A percentile compares a stretch with the other conserved stretches of the same genome.
phyloP scores from a whole-genome alignment of 2,329 filamentous ascomycete species.

The Microsporum ferrugineum region DNA sequence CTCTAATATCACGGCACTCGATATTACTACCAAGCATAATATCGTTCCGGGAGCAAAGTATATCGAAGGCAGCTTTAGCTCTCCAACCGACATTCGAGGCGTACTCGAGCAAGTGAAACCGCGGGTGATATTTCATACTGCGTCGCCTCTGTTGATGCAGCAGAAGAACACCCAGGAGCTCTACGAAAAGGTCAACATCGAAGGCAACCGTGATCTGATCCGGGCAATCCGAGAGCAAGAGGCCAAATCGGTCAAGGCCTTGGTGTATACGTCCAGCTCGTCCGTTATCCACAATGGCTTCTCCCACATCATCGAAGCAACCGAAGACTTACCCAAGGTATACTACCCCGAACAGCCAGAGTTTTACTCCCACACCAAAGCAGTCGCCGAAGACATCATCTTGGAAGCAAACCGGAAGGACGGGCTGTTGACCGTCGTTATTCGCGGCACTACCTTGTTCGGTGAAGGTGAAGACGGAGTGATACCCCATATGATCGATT shows the following conservation, averaged over 20 bases:
- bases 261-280: slow-evolving; percentile 77
- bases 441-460: slow-evolving; percentile 71
- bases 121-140: slow-evolving; percentile 75
- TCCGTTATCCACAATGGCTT: slow-evolving; percentile 59
- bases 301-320: slow-evolving; percentile 46
- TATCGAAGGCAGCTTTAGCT: background rate
- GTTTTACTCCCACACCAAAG: slow-evolving; percentile 75
- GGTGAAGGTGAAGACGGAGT: slow-evolving; percentile 57
- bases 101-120: slow-evolving; percentile 53
- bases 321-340: slow-evolving; percentile 62
- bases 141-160: slow-evolving; percentile 48
- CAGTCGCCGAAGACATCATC: slow-evolving; percentile 20
- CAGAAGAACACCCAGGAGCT: slow-evolving; percentile 23
- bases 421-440: slow-evolving; percentile 53
- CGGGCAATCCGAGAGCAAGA: slow-evolving; percentile 50
- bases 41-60: background rate
- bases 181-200: slow-evolving; percentile 66
- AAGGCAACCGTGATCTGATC: slow-evolving; percentile 58
- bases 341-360: slow-evolving; percentile 50
- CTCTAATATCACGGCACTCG: background rate
- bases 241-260: slow-evolving; percentile 39
- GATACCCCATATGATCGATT: slow-evolving; percentile 28
- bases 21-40: background rate
- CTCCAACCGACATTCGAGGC: slow-evolving; percentile 38
- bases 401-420: background rate